Conservation (phyloP, 1,284 basidiomycete genomes). For the Fomitopsis schrenkii region DNA sequence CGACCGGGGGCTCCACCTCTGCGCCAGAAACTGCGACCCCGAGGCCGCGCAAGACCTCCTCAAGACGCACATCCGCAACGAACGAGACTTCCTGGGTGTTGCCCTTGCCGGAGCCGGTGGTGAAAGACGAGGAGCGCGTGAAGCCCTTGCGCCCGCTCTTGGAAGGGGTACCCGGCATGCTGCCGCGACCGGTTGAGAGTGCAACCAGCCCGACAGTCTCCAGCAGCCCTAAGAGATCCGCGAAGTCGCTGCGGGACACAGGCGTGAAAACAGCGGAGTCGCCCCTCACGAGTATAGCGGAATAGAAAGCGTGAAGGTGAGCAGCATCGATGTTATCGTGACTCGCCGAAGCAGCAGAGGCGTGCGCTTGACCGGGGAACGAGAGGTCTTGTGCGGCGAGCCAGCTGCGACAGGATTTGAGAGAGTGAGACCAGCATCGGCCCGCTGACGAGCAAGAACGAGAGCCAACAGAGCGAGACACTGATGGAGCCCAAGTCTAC, state of each 20-base stretch:
- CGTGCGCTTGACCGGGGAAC: constrained; percentile 48
- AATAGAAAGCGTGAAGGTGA: constrained; percentile 63
- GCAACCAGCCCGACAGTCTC: constrained; percentile 68
- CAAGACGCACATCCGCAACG: constrained; percentile 51
- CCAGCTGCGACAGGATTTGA: constrained; percentile 28
- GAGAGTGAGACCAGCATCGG: constrained; percentile 52
- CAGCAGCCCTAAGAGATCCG: constrained; percentile 63
- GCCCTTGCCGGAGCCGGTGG: constrained; percentile 33
- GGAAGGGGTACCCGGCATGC: constrained; percentile 31
- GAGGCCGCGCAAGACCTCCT: constrained; percentile 63
- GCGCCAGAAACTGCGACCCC: constrained; percentile 39
- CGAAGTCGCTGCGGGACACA: constrained; percentile 72
- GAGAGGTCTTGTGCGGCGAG: constrained; percentile 31
- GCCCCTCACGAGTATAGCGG: constrained; percentile 49
- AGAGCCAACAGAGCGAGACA: constrained; percentile 63
- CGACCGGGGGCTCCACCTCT: constrained; percentile 27
- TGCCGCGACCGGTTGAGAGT: constrained; percentile 27
- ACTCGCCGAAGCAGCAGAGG: constrained; percentile 22
- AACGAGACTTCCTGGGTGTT: constrained; percentile 48
- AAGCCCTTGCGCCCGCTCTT: constrained; percentile 43
- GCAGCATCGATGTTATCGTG: constrained; percentile 44
- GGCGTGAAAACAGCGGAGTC: constrained; percentile 52
- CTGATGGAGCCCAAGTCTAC: constrained; percentile 65
- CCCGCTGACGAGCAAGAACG: constrained; percentile 58
- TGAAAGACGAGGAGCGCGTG: constrained; percentile 55